Evolutionary conservation across 1,284 basidiomycete species (phyloP), one percentile per base, ranked within the genome.

Genomic region (Cystobasidium pallidum): DNA sequence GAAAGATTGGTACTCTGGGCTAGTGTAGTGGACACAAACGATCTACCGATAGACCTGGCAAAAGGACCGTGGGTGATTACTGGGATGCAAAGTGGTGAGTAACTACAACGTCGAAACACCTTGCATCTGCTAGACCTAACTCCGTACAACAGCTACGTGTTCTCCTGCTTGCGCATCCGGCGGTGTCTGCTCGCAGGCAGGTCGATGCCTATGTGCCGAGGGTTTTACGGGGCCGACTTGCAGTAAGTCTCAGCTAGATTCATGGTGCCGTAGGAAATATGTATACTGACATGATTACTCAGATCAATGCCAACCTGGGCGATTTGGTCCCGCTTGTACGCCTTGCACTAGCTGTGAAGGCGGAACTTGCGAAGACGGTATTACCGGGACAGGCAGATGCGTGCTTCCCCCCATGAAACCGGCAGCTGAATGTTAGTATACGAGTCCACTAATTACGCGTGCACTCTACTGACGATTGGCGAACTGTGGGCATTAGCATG

Each of bases 191-290:
- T 86, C 87, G 1, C 79, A 86, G 0, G 84, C 86, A 0, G 89
- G 89, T 3, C 86, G 85, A 24, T 92, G 91, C 77, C 80, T 83
- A 0, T 92, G 91, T 76, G 84, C 86, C 0, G 75, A 86, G 1
- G 89, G 89, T 0, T 92, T 91, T 79, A 86, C 84, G 2, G 91
- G 91, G 1, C 80, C 86, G 2, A 87, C 88, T 0, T 92, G 91
- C 81, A 57, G 76, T 77, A 30, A 63, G 77, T 68, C 43, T n/a
- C n/a, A n/a, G n/a, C n/a, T n/a, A n/a, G n/a, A n/a, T n/a, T n/a
- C n/a, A n/a, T n/a, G n/a, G n/a, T n/a, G n/a, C n/a, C n/a, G n/a
- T n/a, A n/a, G n/a, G n/a, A n/a, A n/a, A n/a, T n/a, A n/a, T n/a
- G n/a, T n/a, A n/a, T n/a, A 2, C 45, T 21, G 32, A 47, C 8